Evolutionary conservation across 305 asterid species (phyloP).

Genomic region (Nicotiana rustica): DNA sequence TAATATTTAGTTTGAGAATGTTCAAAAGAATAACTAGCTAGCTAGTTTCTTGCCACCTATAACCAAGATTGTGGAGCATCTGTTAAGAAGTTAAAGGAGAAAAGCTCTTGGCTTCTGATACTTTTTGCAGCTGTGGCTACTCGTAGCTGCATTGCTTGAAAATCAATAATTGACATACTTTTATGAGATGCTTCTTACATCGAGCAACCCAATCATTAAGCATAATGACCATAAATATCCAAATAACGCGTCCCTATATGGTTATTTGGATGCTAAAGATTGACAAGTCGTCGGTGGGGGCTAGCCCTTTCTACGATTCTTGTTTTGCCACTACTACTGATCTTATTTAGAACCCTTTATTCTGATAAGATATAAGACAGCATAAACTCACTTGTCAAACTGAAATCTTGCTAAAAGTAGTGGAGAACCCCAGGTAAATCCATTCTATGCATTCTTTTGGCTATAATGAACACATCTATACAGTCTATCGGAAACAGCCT

Average conservation of each 20-base stretch:
- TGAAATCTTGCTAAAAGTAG: slow-evolving; percentile 13
- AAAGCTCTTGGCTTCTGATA: background rate
- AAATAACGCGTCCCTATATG: slow-evolving; percentile 6
- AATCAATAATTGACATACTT: background rate
- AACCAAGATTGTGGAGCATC: slow-evolving; percentile 23
- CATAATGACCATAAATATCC: background rate
- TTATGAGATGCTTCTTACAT: background rate
- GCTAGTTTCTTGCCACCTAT: slow-evolving; percentile 16
- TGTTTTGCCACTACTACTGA: background rate
- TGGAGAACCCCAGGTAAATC: slow-evolving; percentile 21
- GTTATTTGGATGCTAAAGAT: background rate
- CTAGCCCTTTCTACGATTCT: slow-evolving; percentile 16
- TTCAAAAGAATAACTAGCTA: background rate
- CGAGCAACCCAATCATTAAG: background rate
- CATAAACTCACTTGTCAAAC: background rate
- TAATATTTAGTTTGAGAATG: background rate
- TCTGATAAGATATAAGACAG: slow-evolving; percentile 19
- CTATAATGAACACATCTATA: background rate
- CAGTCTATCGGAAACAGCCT: background rate
- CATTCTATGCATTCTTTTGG: background rate
- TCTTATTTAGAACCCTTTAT: slow-evolving; percentile 5
- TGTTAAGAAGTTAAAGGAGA: slow-evolving; percentile 24
- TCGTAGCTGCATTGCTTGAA: slow-evolving; percentile 20
- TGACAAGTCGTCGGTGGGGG: background rate
- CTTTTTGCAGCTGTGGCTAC: slow-evolving; percentile 29